Base-by-base conservation (phyloP, 129 eudicot genomes). In the Artemisia argyi region DNA sequence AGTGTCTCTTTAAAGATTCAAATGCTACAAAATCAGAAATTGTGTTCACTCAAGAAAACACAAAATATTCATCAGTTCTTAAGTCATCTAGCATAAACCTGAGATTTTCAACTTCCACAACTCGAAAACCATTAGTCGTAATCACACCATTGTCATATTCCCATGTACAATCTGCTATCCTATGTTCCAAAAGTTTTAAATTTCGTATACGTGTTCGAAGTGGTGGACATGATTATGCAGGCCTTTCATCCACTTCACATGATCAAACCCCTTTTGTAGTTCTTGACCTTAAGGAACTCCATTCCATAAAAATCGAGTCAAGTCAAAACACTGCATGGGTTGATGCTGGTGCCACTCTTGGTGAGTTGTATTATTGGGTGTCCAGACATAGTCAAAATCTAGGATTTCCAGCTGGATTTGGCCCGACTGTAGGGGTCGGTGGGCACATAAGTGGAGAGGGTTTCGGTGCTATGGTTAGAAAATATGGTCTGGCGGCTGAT, bases 401-500 rank as follows among this genome's bases (percentile, higher is more conserved):
- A 15, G 92, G 87, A 14, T 84, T 75, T 30, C 83, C 92, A 1
- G 92, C 85, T 5, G 89, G 92, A 3, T 78, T 84, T 11, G 82
- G 92, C 69, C 52, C 87, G 0, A 87, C 81, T 32, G 47, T 87
- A 63, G 92, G 92, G 18, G 50, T 84, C 52, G 89, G 92, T 18
- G 92, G 92, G 66, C 92, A 87, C 59, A 62, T 87, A 44, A 84
- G 85, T 5, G 92, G 92, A 12, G 92, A 86, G 7, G 88, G 86
- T 0, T 86, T 83, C 10, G 92, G 92, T 6, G 6, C 92, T 18
- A 62, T 86, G 88, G 81, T 86, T 82, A 63, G 88, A 22, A 86
- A 83, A 57, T 83, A 80, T 19, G 92, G 92, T 2, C 82, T 86
- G 22, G 92, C 84, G 12, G 88, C 77, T 1, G 92, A 86, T 58